Conservation (phyloP, 495 filamentous ascomycete genomes). For the Extremus antarcticus region DNA sequence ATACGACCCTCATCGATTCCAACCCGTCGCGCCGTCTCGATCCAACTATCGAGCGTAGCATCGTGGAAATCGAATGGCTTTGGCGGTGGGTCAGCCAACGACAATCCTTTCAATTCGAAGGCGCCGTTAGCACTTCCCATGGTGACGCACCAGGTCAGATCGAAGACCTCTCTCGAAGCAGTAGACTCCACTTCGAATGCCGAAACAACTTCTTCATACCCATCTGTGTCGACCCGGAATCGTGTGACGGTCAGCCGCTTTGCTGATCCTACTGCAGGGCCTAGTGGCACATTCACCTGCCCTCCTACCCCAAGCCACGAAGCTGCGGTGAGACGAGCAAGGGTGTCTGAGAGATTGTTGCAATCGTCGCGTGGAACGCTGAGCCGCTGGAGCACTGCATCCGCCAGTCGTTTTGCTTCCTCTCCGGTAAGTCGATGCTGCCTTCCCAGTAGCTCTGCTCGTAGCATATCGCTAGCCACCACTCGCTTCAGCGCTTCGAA, state of each 20-base stretch:
- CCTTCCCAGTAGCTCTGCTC: slow-evolving; percentile 26
- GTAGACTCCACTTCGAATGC: slow-evolving; percentile 21
- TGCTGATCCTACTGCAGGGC: slow-evolving; percentile 19
- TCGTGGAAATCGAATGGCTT: slow-evolving; percentile 1
- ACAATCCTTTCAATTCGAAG: slow-evolving; percentile 25
- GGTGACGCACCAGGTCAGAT: slow-evolving; percentile 22
- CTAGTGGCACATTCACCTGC: slow-evolving; percentile 23
- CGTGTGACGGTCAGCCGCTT: slow-evolving; percentile 25
- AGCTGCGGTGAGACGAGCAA: slow-evolving; percentile 23
- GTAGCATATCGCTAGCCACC: slow-evolving; percentile 28
- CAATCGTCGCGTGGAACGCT: slow-evolving; percentile 7
- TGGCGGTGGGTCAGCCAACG: neutral
- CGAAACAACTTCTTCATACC: slow-evolving; percentile 30
- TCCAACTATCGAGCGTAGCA: neutral
- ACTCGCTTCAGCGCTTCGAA: slow-evolving; percentile 27
- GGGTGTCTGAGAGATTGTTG: slow-evolving; percentile 17
- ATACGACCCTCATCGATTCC: neutral
- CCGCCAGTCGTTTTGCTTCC: slow-evolving; percentile 30
- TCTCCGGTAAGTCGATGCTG: slow-evolving; percentile 26
- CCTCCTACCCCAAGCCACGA: slow-evolving; percentile 26
- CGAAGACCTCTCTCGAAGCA: slow-evolving; percentile 24
- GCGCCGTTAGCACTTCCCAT: slow-evolving; percentile 23
- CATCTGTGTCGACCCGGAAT: slow-evolving; percentile 27
- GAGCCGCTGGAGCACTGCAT: slow-evolving; percentile 24
- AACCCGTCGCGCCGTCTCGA: neutral